phyloP scores from a whole-genome alignment of 768 basidiomycete genomes.

The Hygrophorus pudorinus region DNA sequence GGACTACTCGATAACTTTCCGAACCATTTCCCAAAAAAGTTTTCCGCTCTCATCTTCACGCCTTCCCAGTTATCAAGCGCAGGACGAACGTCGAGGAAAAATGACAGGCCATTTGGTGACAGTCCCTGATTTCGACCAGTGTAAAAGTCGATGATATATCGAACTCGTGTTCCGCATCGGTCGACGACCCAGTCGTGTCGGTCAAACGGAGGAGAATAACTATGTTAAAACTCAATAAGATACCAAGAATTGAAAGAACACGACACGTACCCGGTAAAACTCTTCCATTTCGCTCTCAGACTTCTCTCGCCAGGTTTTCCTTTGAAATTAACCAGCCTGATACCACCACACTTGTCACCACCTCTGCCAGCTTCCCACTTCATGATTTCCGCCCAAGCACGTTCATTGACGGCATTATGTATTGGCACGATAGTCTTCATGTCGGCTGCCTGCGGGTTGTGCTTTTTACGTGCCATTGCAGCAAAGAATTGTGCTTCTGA shows the following conservation, averaged over 20 bases:
- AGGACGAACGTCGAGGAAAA: slow-evolving; percentile 91
- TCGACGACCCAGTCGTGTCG: slow-evolving; percentile 96
- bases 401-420: slow-evolving; percentile 98
- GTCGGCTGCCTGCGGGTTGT: slow-evolving; percentile 77
- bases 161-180: slow-evolving; percentile 78
- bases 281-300: slow-evolving; percentile 74
- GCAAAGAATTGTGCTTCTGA: slow-evolving; percentile 97
- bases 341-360: slow-evolving; percentile 71
- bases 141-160: slow-evolving; percentile 99
- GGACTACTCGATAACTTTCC: slow-evolving; percentile 4
- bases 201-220: slow-evolving; percentile 92
- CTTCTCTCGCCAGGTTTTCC: slow-evolving; percentile 76
- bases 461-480: slow-evolving; percentile 94
- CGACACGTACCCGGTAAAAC: slow-evolving; percentile 62
- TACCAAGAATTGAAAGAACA: not conserved
- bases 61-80: slow-evolving; percentile 93
- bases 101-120: slow-evolving; percentile 52
- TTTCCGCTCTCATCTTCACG: slow-evolving; percentile 67
- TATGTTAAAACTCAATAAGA: slow-evolving; percentile 20
- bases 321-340: slow-evolving; percentile 83
- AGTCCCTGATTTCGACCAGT: slow-evolving; percentile 49
- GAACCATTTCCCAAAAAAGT: slow-evolving; percentile 35
- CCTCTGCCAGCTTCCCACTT: slow-evolving; percentile 79
- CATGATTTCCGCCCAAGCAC: slow-evolving; percentile 75
- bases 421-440: slow-evolving; percentile 97